Percentiles rank a stretch among this genome's conserved stretches.
Conservation (phyloP, 1,284 basidiomycete species). For the Rhizoctonia solani region DNA sequence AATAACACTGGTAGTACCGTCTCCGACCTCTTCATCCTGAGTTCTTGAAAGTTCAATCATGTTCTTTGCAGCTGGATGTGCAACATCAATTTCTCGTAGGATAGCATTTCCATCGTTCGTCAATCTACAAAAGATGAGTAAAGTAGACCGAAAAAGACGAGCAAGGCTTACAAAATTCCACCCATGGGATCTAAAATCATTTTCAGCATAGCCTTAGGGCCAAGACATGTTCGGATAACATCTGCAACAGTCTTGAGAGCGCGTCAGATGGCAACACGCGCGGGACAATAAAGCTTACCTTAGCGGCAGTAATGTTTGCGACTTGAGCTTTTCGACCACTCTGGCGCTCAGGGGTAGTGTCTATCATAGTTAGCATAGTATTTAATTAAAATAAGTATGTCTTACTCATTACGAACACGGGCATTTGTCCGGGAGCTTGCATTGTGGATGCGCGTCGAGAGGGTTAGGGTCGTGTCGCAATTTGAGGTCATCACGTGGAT, state of each 20-base stretch:
- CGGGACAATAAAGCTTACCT: constrained; percentile 58
- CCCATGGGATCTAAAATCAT: constrained; percentile 99
- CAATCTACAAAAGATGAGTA: constrained; percentile 57
- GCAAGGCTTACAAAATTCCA: constrained; percentile 83
- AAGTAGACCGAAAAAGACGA: neutral
- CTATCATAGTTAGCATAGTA: constrained; percentile 49
- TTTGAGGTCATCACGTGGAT: neutral
- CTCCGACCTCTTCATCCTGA: constrained; percentile 98
- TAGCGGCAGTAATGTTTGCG: constrained; percentile 96
- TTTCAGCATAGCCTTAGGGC: constrained; percentile 98
- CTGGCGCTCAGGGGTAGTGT: constrained; percentile 92
- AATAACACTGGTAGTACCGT: constrained; percentile 97
- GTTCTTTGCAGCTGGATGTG: constrained; percentile 97
- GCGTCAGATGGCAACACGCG: constrained; percentile 24
- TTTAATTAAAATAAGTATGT: constrained; percentile 23
- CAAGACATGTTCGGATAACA: constrained; percentile 97
- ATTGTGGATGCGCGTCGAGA: constrained; percentile 33
- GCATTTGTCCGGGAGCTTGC: constrained; percentile 56
- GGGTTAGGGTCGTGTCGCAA: constrained; percentile 23
- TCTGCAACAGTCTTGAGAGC: constrained; percentile 87
- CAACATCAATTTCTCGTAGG: constrained; percentile 95
- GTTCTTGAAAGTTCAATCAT: constrained; percentile 99
- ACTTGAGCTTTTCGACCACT: constrained; percentile 95
- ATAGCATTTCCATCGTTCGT: constrained; percentile 99
- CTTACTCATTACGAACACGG: constrained; percentile 75